These are phyloP conservation scores for Cichorium intybus DNA, from an alignment of 140 eudicot genomes.

Conservation along the genomic window DNA sequence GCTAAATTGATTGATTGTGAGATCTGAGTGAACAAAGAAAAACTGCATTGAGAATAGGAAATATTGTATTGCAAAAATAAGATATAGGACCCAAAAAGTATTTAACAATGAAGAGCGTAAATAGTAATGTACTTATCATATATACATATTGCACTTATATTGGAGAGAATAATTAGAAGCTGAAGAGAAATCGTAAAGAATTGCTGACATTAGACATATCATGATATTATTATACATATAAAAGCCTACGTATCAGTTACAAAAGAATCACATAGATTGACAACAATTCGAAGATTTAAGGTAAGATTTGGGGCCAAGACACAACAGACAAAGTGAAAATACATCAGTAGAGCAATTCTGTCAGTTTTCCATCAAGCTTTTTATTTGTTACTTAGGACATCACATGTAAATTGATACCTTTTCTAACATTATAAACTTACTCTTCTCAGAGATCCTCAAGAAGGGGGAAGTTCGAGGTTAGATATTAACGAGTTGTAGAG, in stretches of 20 bases:
- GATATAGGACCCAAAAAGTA: neutral
- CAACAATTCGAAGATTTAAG: neutral
- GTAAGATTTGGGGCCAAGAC: neutral
- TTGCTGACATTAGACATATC: neutral
- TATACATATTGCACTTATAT: neutral
- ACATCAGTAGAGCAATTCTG: too few relatives aligned
- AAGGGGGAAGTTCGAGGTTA: too few relatives aligned
- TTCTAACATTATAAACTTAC: neutral
- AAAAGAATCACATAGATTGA: neutral
- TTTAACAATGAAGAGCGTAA: too few relatives aligned
- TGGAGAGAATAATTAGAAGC: neutral
- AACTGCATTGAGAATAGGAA: neutral
- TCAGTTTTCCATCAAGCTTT: too few relatives aligned
- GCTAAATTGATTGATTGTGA: neutral
- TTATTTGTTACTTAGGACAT: too few relatives aligned
- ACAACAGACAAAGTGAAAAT: neutral
- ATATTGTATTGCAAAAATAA: neutral
- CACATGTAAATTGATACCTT: too few relatives aligned
- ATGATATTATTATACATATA: neutral
- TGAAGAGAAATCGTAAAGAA: neutral
- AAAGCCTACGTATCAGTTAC: neutral
- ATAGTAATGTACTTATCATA: neutral
- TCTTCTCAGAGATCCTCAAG: neutral
- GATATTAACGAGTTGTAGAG: too few relatives aligned
- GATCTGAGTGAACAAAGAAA: conserved; percentile 16